Conservation (phyloP, 257 asterid genomes). For the Nicotiana undulata region DNA sequence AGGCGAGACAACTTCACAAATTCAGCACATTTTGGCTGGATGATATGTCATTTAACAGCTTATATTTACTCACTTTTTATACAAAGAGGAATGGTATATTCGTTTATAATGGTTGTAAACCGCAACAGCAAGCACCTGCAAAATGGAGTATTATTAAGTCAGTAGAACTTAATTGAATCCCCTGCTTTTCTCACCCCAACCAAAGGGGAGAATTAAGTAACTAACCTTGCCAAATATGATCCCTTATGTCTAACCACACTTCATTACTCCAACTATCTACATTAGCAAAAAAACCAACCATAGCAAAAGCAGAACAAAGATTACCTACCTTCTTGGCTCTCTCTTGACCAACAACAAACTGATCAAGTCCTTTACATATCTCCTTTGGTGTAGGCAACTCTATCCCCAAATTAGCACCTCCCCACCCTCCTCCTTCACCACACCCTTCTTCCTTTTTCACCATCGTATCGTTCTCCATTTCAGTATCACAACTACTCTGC, state of each 20-base stretch:
- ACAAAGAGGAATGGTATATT: conserved; percentile 42
- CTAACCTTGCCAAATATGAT: background rate
- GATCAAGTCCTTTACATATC: conserved; percentile 69
- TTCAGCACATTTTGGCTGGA: background rate
- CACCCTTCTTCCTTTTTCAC: background rate
- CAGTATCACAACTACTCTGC: background rate
- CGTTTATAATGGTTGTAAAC: conserved; percentile 94
- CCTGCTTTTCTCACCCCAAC: background rate
- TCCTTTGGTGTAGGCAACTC: conserved; percentile 77
- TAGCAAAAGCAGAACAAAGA: background rate
- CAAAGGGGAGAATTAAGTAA: background rate
- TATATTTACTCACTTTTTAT: conserved; percentile 47
- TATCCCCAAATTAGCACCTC: conserved; percentile 27
- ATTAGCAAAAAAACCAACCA: background rate
- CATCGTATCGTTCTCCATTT: background rate
- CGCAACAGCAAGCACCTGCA: conserved; percentile 91
- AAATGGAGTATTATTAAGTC: background rate
- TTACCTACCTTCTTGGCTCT: conserved; percentile 71
- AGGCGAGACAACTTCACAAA: background rate
- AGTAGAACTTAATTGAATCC: background rate
- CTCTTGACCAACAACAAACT: conserved; percentile 80
- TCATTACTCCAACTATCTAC: background rate
- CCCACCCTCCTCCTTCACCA: conserved; percentile 18
- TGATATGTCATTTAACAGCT: background rate
- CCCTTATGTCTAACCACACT: background rate